Evolutionary conservation across 1,139 yeast genomes (phyloP).

Genomic region (Eremothecium coryli): DNA sequence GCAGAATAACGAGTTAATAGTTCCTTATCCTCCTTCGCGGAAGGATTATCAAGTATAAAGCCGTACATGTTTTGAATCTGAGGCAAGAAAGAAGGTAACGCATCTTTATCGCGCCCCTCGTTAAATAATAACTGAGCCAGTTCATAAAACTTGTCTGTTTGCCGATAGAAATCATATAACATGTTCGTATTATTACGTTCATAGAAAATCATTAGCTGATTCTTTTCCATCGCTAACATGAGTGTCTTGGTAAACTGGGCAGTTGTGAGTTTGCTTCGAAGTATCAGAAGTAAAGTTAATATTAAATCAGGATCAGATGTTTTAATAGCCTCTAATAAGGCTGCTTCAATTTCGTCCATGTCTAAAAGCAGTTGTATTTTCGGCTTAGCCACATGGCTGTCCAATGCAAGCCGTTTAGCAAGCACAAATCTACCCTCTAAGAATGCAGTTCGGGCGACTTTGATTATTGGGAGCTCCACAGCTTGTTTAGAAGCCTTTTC

Average conservation of each 20-base stretch:
- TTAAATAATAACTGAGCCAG: constrained; percentile 36
- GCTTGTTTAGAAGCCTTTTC: constrained; percentile 28
- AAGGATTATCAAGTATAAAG: constrained; percentile 19
- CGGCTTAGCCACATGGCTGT: constrained; percentile 57
- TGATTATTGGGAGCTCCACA: constrained; percentile 44
- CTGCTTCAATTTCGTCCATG: constrained; percentile 65
- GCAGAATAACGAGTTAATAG: constrained; percentile 43
- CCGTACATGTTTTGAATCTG: constrained; percentile 27
- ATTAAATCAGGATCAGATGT: constrained; percentile 60
- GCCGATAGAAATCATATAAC: constrained; percentile 47
- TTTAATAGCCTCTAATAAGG: constrained; percentile 60
- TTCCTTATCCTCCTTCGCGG: constrained; percentile 25
- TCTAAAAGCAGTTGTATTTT: constrained; percentile 58
- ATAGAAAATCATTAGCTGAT: constrained; percentile 39
- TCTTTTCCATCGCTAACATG: constrained; percentile 34
- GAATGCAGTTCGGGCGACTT: constrained; percentile 61
- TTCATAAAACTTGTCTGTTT: constrained; percentile 46
- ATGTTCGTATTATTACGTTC: constrained; percentile 32
- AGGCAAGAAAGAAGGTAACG: constrained; percentile 15
- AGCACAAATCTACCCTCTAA: constrained; percentile 73
- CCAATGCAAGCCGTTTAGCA: constrained; percentile 54
- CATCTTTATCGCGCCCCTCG: constrained; percentile 12
- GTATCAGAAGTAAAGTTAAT: constrained; percentile 46
- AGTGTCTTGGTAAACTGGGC: constrained; percentile 50
- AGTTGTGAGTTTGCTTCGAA: constrained; percentile 40